phyloP scores from a whole-genome alignment of 768 basidiomycete genomes.

The Hemileccinum impolitum region DNA sequence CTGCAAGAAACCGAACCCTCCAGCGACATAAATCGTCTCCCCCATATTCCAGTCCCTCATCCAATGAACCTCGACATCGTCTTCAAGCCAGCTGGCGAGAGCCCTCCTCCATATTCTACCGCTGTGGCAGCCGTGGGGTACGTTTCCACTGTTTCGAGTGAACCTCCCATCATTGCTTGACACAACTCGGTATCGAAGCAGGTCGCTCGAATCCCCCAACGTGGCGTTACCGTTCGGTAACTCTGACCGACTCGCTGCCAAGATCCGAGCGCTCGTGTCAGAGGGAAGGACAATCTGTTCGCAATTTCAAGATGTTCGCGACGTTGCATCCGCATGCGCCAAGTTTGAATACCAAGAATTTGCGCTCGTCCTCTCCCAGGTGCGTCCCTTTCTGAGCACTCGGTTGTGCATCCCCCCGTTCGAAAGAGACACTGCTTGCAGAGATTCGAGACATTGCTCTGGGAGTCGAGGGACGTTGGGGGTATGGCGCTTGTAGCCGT shows the following conservation, averaged over 20 bases:
- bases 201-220: neutral
- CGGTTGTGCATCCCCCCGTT: neutral
- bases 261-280: slow-evolving; percentile 11
- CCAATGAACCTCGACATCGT: neutral
- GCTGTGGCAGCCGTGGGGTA: slow-evolving; percentile 1
- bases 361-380: slow-evolving; percentile 9
- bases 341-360: slow-evolving; percentile 9
- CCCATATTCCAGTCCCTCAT: neutral
- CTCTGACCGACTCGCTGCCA: slow-evolving; percentile 3
- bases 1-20: neutral
- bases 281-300: slow-evolving; percentile 11
- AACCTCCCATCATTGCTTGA: neutral
- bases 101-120: slow-evolving; percentile 19
- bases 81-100: slow-evolving; percentile 6
- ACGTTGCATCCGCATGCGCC: slow-evolving; percentile 2
- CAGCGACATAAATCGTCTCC: neutral
- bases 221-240: slow-evolving; percentile 7
- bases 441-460: slow-evolving; percentile 14
- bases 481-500: slow-evolving; percentile 12
- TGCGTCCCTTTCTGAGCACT: neutral
- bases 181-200: neutral
- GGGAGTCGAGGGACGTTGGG: slow-evolving; percentile 18
- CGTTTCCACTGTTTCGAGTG: neutral
- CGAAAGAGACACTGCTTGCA: neutral
- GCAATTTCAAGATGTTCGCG: slow-evolving; percentile 13